Percentiles rank a stretch among this genome's conserved stretches.
These are phyloP conservation scores for Neofusicoccum laricinum DNA, from an alignment of 2,329 filamentous ascomycete genomes.

Conservation along the genomic window DNA sequence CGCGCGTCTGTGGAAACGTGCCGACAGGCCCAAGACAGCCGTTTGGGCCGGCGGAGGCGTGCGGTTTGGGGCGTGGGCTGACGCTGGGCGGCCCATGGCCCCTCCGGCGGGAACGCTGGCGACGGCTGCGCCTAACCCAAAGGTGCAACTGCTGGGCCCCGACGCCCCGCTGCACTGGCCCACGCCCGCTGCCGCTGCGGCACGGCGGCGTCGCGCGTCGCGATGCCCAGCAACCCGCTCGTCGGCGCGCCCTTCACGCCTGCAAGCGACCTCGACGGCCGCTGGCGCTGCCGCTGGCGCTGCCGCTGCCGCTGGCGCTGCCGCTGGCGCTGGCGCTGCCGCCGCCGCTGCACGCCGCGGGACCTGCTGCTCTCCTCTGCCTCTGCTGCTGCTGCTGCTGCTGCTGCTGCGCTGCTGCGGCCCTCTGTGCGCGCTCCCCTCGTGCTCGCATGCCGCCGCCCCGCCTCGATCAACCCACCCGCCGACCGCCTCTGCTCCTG, in stretches of 20 bases:
- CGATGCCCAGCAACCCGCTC: not conserved
- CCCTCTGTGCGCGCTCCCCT: not conserved
- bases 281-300: not conserved
- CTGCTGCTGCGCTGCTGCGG: not conserved
- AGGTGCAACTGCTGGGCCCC: too few relatives aligned
- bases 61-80: not conserved
- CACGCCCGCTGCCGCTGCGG: not conserved
- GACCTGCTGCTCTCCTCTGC: not conserved
- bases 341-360: not conserved
- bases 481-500: not conserved
- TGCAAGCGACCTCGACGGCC: not conserved
- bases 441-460: not conserved
- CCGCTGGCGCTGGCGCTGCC: not conserved
- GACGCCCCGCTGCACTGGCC: not conserved
- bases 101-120: not conserved
- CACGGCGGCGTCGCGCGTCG: not conserved
- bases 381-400: not conserved
- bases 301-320: not conserved
- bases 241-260: not conserved
- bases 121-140: not conserved
- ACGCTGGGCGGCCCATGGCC: not conserved
- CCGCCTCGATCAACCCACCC: not conserved
- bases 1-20: too few relatives aligned
- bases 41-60: too few relatives aligned
- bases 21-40: too few relatives aligned